phyloP scores from a whole-genome alignment of 768 basidiomycete species.

The Panus rudis region DNA sequence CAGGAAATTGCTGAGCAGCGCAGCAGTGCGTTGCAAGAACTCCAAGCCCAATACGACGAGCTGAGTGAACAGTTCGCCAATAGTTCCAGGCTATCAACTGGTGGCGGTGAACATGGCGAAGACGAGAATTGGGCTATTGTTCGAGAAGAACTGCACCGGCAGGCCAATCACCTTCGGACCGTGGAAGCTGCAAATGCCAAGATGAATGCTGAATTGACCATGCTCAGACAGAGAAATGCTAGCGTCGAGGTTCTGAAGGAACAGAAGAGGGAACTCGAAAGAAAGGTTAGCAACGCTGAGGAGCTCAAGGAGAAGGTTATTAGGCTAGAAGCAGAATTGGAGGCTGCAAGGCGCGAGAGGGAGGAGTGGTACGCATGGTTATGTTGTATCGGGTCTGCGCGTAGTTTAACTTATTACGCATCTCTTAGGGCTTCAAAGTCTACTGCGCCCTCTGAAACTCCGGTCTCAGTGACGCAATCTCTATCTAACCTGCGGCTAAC shows the following conservation, averaged over 20 bases:
- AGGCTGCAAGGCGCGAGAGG: slow-evolving; percentile 48
- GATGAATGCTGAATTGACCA: slow-evolving; percentile 44
- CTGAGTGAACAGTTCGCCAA: slow-evolving; percentile 29
- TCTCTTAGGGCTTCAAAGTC: slow-evolving; percentile 32
- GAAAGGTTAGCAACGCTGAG: slow-evolving; percentile 42
- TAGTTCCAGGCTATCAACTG: slow-evolving; percentile 14
- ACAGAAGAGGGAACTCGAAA: slow-evolving; percentile 61
- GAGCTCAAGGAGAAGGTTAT: slow-evolving; percentile 49
- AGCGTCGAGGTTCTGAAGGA: slow-evolving; percentile 68
- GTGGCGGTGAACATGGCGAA: slow-evolving; percentile 22
- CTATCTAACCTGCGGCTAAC: slow-evolving; percentile 54
- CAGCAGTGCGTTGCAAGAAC: slow-evolving; percentile 30
- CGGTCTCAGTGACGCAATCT: slow-evolving; percentile 49
- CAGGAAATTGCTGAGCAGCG: slow-evolving; percentile 36
- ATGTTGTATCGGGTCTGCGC: not conserved
- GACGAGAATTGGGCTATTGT: slow-evolving; percentile 58
- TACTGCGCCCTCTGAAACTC: slow-evolving; percentile 30
- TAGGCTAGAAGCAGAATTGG: slow-evolving; percentile 57
- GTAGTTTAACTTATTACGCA: not conserved
- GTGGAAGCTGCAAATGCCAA: slow-evolving; percentile 55
- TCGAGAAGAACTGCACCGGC: slow-evolving; percentile 61
- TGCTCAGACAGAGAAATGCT: slow-evolving; percentile 47
- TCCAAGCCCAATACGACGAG: slow-evolving; percentile 46
- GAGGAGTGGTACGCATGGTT: slow-evolving; percentile 44
- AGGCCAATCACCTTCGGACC: slow-evolving; percentile 50